Evolutionary conservation across 257 asterid species (phyloP), one percentile per base, ranked within the genome.

Genomic region (Eucommia ulmoides): DNA sequence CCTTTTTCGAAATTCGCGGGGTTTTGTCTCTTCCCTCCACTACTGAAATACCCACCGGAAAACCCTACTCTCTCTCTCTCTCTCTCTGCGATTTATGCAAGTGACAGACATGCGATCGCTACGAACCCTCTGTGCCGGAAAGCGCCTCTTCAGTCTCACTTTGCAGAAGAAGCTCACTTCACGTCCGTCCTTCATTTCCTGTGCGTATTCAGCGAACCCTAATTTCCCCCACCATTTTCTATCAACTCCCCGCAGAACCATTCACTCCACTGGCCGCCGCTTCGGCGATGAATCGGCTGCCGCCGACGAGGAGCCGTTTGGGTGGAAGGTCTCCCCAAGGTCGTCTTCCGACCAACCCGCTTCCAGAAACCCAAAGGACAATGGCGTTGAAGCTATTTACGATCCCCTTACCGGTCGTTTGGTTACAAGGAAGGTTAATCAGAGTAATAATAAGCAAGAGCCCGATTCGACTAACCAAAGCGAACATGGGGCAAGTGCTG

Each of bases 361-460:
- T 16, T 21, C 77, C 19, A 26, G 25, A 0, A 0, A 7, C 25
- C 5, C 20, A 55, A 51, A 53, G 38, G 52, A 49, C 56, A 33
- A 77, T 17, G 19, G 57, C 8, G 79, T 85, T 33, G 54, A 68
- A 53, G 59, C 91, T 7, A 54, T 57, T 42, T 72, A 65, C 65
- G 93, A 84, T 54, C 80, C 89, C 25, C 17, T 54, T 52, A 61
- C 82, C 52, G 82, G 83, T 51, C 51, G 71, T 19, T 26, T 74
- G 21, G 67, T 65, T 51, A 78, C 93, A 21, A 66, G 18, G 24
- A 74, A 74, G 41, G 64, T 33, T 15, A 29, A 22, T 21, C 12
- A 60, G 49, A 60, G 50, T 7, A 53, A 54, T 15, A n/a, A 54
- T 29, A 50, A 29, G 20, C 65, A 9, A 20, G 62, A 52, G 45